Conservation (phyloP, 768 basidiomycete genomes). For the Lactarius sanguifluus region DNA sequence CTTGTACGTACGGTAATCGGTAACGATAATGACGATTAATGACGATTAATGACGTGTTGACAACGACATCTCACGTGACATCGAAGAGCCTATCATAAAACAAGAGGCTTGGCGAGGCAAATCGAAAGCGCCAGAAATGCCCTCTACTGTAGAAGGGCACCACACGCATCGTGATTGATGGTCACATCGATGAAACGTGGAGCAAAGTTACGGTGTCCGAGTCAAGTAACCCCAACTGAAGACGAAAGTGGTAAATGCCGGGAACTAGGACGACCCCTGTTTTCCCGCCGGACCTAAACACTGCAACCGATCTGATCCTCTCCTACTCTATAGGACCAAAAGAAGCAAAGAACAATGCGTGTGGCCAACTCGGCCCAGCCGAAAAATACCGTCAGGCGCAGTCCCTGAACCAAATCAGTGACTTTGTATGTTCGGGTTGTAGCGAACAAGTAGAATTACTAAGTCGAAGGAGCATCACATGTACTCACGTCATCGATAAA, state of each 20-base stretch:
- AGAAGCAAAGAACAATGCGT: background rate
- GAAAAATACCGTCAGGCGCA: too few relatives aligned
- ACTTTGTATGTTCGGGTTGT: constrained; percentile 1
- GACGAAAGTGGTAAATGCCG: too few relatives aligned
- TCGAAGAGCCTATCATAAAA: too few relatives aligned
- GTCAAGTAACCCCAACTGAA: background rate
- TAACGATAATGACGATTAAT: background rate
- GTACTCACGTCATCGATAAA: constrained; percentile 17
- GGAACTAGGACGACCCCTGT: too few relatives aligned
- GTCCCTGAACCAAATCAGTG: too few relatives aligned
- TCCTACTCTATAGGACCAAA: too few relatives aligned
- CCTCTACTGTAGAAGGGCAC: background rate
- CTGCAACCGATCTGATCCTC: too few relatives aligned
- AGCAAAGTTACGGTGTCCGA: background rate
- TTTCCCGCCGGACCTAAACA: too few relatives aligned
- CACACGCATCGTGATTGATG: too few relatives aligned
- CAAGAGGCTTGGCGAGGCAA: background rate
- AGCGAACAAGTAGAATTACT: constrained; percentile 4
- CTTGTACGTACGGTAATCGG: background rate
- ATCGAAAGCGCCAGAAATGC: background rate
- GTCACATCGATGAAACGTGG: background rate
- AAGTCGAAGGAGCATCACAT: constrained; percentile 8
- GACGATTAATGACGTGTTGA: background rate
- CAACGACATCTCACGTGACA: background rate
- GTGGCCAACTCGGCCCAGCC: background rate